A percentile compares a stretch with the other conserved stretches of the same genome.
Evolutionary conservation across 495 filamentous ascomycete genomes (phyloP).

Genomic region (Pyrenula massariospora): DNA sequence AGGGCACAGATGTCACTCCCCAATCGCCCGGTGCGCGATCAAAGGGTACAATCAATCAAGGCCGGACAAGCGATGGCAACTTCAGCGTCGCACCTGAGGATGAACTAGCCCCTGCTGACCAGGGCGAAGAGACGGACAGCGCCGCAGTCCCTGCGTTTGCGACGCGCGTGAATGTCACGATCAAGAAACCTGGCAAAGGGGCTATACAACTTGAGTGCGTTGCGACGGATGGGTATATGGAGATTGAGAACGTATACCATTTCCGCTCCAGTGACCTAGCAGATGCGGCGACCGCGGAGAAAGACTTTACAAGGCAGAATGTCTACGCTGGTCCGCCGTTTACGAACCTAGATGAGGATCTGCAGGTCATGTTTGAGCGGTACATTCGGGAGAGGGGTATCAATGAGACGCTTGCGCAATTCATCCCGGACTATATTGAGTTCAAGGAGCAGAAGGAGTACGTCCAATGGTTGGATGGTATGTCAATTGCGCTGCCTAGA

Average conservation of each 20-base stretch:
- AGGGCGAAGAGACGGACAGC: slow-evolving; percentile 33
- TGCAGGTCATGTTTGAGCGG: slow-evolving; percentile 82
- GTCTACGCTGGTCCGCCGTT: slow-evolving; percentile 90
- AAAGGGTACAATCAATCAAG: slow-evolving; percentile 42
- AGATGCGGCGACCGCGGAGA: slow-evolving; percentile 48
- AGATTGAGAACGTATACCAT: slow-evolving; percentile 87
- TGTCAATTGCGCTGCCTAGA: slow-evolving; percentile 7
- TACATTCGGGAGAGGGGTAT: slow-evolving; percentile 93
- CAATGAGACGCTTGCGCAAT: slow-evolving; percentile 74
- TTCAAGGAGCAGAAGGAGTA: slow-evolving; percentile 99
- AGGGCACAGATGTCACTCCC: slow-evolving; percentile 17
- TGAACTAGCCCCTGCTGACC: slow-evolving; percentile 43
- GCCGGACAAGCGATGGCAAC: slow-evolving; percentile 31
- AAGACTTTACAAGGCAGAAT: slow-evolving; percentile 57
- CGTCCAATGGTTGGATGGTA: slow-evolving; percentile 72
- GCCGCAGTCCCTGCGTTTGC: slow-evolving; percentile 49
- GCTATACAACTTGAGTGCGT: slow-evolving; percentile 78
- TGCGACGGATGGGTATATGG: slow-evolving; percentile 75
- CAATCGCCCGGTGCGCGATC: slow-evolving; percentile 40
- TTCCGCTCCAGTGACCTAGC: slow-evolving; percentile 65
- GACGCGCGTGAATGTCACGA: slow-evolving; percentile 69
- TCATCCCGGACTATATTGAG: slow-evolving; percentile 94
- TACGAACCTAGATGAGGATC: slow-evolving; percentile 86
- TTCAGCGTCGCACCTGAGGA: slow-evolving; percentile 47
- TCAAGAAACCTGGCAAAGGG: slow-evolving; percentile 74